These are phyloP conservation scores for Hirsutella rhossiliensis DNA, from an alignment of 2,329 filamentous ascomycete genomes.

Conservation along the genomic window DNA sequence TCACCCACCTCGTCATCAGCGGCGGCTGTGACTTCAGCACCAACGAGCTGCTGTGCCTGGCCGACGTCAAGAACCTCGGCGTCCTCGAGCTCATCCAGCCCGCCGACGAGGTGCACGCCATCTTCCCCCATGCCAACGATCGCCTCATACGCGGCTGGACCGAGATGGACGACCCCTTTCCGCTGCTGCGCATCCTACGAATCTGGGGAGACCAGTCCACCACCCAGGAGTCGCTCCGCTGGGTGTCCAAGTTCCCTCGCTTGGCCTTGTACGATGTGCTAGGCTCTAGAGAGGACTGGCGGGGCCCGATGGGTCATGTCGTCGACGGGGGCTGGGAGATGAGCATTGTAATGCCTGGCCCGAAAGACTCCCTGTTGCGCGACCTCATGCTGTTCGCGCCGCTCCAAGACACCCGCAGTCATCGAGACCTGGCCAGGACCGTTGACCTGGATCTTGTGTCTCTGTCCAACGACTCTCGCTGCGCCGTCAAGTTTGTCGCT, in stretches of 20 bases:
- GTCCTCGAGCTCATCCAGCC: constrained; percentile 34
- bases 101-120: constrained; percentile 11
- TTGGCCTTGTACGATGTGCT: constrained; percentile 32
- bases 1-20: constrained; percentile 28
- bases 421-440: constrained; percentile 16
- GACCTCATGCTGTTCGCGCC: constrained; percentile 23
- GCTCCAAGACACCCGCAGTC: constrained; percentile 10
- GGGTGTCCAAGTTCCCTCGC: constrained; percentile 28
- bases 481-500: constrained; percentile 19
- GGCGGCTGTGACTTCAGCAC: constrained; percentile 21
- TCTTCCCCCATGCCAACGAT: constrained; percentile 29
- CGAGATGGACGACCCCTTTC: constrained; percentile 28
- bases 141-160: constrained; percentile 34
- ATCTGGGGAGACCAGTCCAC: constrained; percentile 29
- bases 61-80: constrained; percentile 32
- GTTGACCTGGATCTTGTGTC: constrained; percentile 23
- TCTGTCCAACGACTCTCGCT: constrained; percentile 19
- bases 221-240: constrained; percentile 26
- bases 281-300: constrained; percentile 24
- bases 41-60: constrained; percentile 27
- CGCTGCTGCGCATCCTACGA: constrained; percentile 31
- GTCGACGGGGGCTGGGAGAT: constrained; percentile 21
- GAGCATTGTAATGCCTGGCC: constrained; percentile 10
- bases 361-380: constrained; percentile 19
- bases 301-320: constrained; percentile 10